Conservation (phyloP, 148 eudicot genomes). For the Camellia japonica region DNA sequence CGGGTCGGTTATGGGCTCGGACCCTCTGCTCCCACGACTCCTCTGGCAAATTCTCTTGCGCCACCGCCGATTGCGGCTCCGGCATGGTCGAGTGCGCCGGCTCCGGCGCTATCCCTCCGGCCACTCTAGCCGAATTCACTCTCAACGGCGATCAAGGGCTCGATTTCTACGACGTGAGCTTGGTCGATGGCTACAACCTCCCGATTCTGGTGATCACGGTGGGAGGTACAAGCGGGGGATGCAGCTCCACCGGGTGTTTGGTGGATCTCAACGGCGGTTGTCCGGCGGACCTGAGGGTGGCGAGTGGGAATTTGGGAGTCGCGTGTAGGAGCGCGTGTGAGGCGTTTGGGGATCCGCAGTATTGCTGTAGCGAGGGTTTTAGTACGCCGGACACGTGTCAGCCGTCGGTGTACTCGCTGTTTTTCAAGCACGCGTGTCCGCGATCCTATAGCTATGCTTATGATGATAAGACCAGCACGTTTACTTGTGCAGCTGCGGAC, state of each 20-base stretch:
- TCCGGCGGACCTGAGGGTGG: constrained; percentile 59
- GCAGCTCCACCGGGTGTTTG: constrained; percentile 84
- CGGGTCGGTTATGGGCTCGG: constrained; percentile 96
- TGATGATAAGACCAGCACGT: constrained; percentile 94
- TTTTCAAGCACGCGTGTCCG: constrained; percentile 83
- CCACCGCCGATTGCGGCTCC: constrained; percentile 89
- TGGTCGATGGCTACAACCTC: constrained; percentile 94
- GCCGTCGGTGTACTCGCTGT: constrained; percentile 66
- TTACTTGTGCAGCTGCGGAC: constrained; percentile 76
- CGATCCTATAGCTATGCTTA: constrained; percentile 93
- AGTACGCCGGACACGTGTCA: constrained; percentile 83
- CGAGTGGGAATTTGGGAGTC: constrained; percentile 46
- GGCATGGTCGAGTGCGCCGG: constrained; percentile 70
- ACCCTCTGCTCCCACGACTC: constrained; percentile 60
- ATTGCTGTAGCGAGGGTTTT: constrained; percentile 73
- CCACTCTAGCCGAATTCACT: constrained; percentile 90
- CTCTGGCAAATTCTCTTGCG: constrained; percentile 54
- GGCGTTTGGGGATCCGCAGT: constrained; percentile 87
- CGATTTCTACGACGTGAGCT: constrained; percentile 93
- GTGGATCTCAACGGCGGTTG: constrained; percentile 73
- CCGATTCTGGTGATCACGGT: constrained; percentile 70
- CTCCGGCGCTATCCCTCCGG: constrained; percentile 83
- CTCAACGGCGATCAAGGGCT: constrained; percentile 87
- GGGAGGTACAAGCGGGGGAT: constrained; percentile 60
- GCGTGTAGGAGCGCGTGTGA: constrained; percentile 99